Evolutionary conservation across 768 basidiomycete genomes (phyloP).

Genomic region (Leucocoprinus sp.): DNA sequence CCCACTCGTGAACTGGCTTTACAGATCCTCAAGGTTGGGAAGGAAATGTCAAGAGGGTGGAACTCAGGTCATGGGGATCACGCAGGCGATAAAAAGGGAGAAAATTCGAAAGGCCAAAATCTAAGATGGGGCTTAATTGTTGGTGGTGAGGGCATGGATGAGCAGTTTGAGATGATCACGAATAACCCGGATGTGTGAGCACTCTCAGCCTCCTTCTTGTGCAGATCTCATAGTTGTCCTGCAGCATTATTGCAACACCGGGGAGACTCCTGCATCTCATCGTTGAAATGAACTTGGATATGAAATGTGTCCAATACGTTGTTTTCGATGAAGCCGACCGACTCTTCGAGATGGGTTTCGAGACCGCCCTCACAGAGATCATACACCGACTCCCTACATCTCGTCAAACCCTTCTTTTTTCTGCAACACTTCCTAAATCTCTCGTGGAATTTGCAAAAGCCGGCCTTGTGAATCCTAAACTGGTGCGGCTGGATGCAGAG

Average conservation of each 20-base stretch:
- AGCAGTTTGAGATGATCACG: slow-evolving; percentile 93
- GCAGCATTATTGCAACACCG: slow-evolving; percentile 93
- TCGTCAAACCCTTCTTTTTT: slow-evolving; percentile 92
- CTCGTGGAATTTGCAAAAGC: slow-evolving; percentile 99
- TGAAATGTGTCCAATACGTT: slow-evolving; percentile 80
- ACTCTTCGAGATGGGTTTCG: slow-evolving; percentile 98
- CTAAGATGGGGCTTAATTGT: slow-evolving; percentile 92
- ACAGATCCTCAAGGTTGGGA: slow-evolving; percentile 91
- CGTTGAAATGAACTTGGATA: slow-evolving; percentile 93
- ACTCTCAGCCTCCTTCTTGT: slow-evolving; percentile 16
- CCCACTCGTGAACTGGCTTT: slow-evolving; percentile 92
- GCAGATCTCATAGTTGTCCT: slow-evolving; percentile 12
- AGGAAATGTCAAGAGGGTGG: slow-evolving; percentile 85
- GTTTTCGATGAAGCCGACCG: slow-evolving; percentile 99
- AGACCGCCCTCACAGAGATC: slow-evolving; percentile 85
- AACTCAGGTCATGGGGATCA: slow-evolving; percentile 52
- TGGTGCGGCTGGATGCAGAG: slow-evolving; percentile 94
- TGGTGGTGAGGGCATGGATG: slow-evolving; percentile 91
- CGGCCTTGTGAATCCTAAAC: slow-evolving; percentile 86
- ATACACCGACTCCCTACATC: slow-evolving; percentile 77
- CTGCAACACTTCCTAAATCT: slow-evolving; percentile 91
- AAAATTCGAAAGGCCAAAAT: slow-evolving; percentile 46
- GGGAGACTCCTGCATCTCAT: slow-evolving; percentile 94
- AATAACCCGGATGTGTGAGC: slow-evolving; percentile 94
- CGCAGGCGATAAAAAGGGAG: slow-evolving; percentile 66